Base-by-base conservation (phyloP, 176 grass and related monocot genomes). In the Aegilops bicornis region DNA sequence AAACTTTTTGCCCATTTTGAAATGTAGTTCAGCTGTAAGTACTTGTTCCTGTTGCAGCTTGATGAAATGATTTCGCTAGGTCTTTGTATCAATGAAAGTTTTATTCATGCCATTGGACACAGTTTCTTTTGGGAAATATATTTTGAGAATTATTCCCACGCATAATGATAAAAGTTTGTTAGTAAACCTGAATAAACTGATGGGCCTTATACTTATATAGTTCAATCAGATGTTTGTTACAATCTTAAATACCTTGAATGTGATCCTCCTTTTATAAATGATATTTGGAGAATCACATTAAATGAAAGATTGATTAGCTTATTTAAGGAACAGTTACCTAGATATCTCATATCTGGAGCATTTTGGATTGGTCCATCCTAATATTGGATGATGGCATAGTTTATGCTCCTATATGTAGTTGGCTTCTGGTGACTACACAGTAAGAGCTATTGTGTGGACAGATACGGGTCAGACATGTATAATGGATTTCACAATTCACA, bases 401-500 rank as follows among this genome's bases (percentile, higher is more conserved):
- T 84, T 88, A 72, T 91, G 85, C 82, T 88, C 85, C 82, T 70
- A 88, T 31, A 91, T 81, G 16, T 27, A 3, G n/a, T 84, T 88
- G 89, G 23, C 77, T 91, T 91, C 85, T 91, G 85, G 77, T 91
- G 85, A 85, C 85, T 91, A 85, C 81, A 54, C 89, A 88, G 69
- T 81, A 91, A 39, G 69, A 88, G 85, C 84, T 88, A 88, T 84
- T 91, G 89, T 88, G 89, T 88, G 85, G 89, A 91, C 89, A 88
- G 81, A 88, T 91, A 88, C 85, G 85, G 85, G 89, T 84, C 89
- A 88, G 79, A 91, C 61, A 91, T 76, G 29, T 87, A 8, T 68
- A 67, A 33, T 39, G 75, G 35, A 48, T 89, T 15, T 66, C 27
- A 56, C 9, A 77, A 20, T 90, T 69, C 27, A 47, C 33, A 65